Conservation (phyloP, 2,329 filamentous ascomycete genomes). For the Ascochyta fabae region DNA sequence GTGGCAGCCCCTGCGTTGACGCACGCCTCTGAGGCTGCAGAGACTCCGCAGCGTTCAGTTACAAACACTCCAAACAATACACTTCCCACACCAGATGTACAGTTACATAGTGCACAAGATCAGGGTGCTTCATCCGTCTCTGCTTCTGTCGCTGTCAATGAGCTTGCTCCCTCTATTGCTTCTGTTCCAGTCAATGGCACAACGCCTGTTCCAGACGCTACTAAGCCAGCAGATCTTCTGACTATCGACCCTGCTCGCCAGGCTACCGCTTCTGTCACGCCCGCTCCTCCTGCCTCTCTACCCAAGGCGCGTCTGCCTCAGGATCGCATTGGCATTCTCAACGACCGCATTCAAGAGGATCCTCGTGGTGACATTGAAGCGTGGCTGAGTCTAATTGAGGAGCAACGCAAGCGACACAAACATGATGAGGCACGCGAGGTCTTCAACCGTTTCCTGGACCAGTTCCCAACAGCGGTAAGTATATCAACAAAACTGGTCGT, state of each 20-base stretch:
- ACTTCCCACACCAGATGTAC: constrained; percentile 64
- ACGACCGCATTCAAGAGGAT: constrained; percentile 91
- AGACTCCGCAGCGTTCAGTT: constrained; percentile 60
- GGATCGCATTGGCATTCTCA: constrained; percentile 79
- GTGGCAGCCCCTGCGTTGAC: constrained; percentile 57
- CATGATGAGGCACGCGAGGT: constrained; percentile 79
- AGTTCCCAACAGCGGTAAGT: constrained; percentile 92
- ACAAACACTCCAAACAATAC: constrained; percentile 64
- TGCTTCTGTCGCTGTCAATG: constrained; percentile 49
- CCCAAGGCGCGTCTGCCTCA: constrained; percentile 66
- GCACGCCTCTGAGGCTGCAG: constrained; percentile 57
- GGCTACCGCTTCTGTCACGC: constrained; percentile 50
- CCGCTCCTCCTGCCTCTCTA: constrained; percentile 39
- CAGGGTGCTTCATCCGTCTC: constrained; percentile 52
- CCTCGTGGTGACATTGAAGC: constrained; percentile 90
- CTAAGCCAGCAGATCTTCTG: constrained; percentile 42
- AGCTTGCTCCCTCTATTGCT: constrained; percentile 58
- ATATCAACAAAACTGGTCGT: constrained; percentile 1
- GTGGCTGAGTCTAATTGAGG: constrained; percentile 85
- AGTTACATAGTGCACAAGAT: constrained; percentile 64
- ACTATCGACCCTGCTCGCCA: constrained; percentile 41
- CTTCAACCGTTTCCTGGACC: constrained; percentile 84
- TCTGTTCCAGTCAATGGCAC: constrained; percentile 56
- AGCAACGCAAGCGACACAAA: constrained; percentile 82
- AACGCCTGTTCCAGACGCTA: constrained; percentile 46